Base-by-base conservation (phyloP, 2,329 filamentous ascomycete species). In the Cladosporium sp. region DNA sequence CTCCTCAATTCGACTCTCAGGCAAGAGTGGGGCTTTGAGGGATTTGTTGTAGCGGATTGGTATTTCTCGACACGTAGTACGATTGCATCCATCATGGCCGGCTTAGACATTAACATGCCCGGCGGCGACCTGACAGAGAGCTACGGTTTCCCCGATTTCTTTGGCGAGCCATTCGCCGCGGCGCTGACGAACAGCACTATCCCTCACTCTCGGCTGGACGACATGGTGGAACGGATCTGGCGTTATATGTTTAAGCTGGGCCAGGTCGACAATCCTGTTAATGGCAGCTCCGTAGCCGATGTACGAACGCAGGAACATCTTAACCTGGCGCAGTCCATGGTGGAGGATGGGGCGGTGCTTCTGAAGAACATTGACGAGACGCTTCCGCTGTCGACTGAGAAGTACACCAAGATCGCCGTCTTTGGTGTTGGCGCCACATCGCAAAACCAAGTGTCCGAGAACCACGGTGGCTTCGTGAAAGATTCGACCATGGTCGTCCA, bases 31-130 rank as follows among this genome's bases (percentile, higher is more conserved):
- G 90, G 90, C 9, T 95, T 96, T 68, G 89, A 95, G 70, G 90
- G 91, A 0, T 93, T 91, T 59, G 84, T 94, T 12, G 89, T 93
- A 79, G 88, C 85, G 1, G 92, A 96, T 71, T 96, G 92, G 92
- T 59, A 64, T 34, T 70, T 64, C 7, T 67, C 69, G 20, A 63
- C 70, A 58, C 65, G 65, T 15, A 64, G 64, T 9, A 59, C 67
- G 11, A 61, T 56, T n/a, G 70, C 82, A 30, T 83, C 82, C 0
- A 84, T 87, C 56, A 77, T 83, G 55, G 78, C 80, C 0, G 84
- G 84, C 1, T 81, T 87, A 0, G 79, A 77, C 0, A 83, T 82
- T 20, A 82, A 84, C 0, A 72, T 87, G 42, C 78, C 82, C 20
- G 86, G 86, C 0, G 73, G 88, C 1, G 57, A 59, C 3, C 55